These are phyloP conservation scores for Leptographium galeiforme DNA, from an alignment of 2,329 filamentous ascomycete species.

Conservation along the genomic window DNA sequence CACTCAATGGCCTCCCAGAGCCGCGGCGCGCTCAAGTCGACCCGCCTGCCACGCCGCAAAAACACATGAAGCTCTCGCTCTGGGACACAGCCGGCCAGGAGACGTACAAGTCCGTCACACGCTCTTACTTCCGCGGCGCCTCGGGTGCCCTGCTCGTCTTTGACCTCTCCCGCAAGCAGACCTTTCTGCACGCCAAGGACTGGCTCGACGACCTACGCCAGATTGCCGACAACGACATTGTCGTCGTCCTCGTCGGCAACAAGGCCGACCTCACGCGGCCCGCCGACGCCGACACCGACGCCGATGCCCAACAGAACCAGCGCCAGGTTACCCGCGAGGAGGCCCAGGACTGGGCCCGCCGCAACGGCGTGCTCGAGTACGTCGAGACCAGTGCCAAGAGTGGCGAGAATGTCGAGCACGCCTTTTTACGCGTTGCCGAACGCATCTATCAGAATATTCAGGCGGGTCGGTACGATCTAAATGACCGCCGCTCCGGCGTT, in stretches of 20 bases:
- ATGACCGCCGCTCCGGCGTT: conserved; percentile 82
- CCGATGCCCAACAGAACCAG: conserved; percentile 36
- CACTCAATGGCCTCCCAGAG: conserved; percentile 31
- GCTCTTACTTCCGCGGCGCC: conserved; percentile 80
- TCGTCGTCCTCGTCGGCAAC: conserved; percentile 90
- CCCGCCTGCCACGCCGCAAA: conserved; percentile 28
- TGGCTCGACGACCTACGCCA: conserved; percentile 91
- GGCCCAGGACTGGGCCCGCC: conserved; percentile 76
- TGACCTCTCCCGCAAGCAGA: conserved; percentile 75
- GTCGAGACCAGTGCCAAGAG: conserved; percentile 95
- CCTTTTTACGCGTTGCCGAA: conserved; percentile 87
- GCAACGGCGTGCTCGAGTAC: conserved; percentile 81
- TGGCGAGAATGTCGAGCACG: conserved; percentile 83
- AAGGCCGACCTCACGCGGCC: conserved; percentile 61
- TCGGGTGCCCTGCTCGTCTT: conserved; percentile 72
- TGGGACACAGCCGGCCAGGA: conserved; percentile 98
- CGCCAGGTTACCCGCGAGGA: conserved; percentile 72
- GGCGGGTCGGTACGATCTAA: conserved; percentile 85
- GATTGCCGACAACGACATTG: conserved; percentile 91
- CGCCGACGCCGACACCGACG: conserved; percentile 20
- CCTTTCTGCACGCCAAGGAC: conserved; percentile 76
- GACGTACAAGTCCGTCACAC: conserved; percentile 91
- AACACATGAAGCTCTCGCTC: conserved; percentile 83
- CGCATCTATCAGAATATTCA: conserved; percentile 96
- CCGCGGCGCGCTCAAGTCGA: conserved; percentile 22